These are phyloP conservation scores for Apiospora koreana DNA, from an alignment of 2,329 filamentous ascomycete species.

Conservation along the genomic window DNA sequence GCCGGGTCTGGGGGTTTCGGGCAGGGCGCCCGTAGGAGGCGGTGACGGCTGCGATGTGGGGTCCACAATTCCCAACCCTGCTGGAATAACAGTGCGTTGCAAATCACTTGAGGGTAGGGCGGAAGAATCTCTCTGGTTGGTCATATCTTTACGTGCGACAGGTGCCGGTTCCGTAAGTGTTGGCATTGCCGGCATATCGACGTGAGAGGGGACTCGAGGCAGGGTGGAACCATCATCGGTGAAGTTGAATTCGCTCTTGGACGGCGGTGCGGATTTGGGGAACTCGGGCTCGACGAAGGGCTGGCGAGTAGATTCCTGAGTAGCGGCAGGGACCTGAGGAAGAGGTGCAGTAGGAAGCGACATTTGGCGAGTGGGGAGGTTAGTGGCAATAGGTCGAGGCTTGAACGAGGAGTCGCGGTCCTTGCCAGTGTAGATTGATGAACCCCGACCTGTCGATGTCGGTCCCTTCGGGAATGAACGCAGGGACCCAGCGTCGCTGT, in stretches of 20 bases:
- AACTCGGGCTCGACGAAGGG: slow-evolving; percentile 15
- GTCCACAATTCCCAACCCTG: slow-evolving; percentile 25
- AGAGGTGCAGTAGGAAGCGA: slow-evolving; percentile 44
- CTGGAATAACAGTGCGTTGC: slow-evolving; percentile 10
- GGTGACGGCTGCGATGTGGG: slow-evolving; percentile 21
- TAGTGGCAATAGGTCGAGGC: background rate
- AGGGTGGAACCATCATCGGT: slow-evolving; percentile 31
- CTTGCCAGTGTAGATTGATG: slow-evolving; percentile 38
- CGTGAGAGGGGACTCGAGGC: slow-evolving; percentile 23
- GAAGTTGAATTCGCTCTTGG: slow-evolving; percentile 37
- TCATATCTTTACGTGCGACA: slow-evolving; percentile 29
- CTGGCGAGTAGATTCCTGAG: slow-evolving; percentile 21
- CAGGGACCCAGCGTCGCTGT: slow-evolving; percentile 57
- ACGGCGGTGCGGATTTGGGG: slow-evolving; percentile 17
- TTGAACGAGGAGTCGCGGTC: background rate
- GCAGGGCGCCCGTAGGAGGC: slow-evolving; percentile 29
- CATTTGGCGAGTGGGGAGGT: slow-evolving; percentile 39
- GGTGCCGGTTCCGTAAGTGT: slow-evolving; percentile 40
- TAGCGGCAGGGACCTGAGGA: slow-evolving; percentile 26
- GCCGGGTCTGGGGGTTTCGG: slow-evolving; percentile 34
- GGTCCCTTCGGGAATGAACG: slow-evolving; percentile 42
- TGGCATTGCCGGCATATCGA: slow-evolving; percentile 35
- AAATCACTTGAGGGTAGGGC: slow-evolving; percentile 13
- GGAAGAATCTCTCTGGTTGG: slow-evolving; percentile 21
- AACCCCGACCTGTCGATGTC: slow-evolving; percentile 36